Evolutionary conservation across 257 asterid species (phyloP), one percentile per base, ranked within the genome.

Genomic region (Forsythia viridissima): DNA sequence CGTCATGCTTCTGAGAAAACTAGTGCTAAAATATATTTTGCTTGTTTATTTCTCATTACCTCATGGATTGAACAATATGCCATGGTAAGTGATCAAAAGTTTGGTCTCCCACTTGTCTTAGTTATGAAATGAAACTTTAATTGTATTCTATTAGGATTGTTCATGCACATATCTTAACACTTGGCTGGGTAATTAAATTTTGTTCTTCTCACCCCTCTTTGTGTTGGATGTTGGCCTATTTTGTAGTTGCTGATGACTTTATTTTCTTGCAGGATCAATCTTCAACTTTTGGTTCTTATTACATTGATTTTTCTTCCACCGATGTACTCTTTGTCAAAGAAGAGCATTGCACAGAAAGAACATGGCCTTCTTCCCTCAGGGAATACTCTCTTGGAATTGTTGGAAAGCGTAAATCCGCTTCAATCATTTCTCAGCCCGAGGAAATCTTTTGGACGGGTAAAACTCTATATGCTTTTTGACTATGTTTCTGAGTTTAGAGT

Each of bases 191-290:
- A 21, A 61, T 6, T 30, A 8, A 9, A 24, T 63, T 51, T 21
- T 3, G 2, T 24, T 3, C n/a, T 21, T 6, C 70, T 15, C 36
- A 0, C 39, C 66, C 30, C 12, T 21, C 37, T 30, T 3, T 63
- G 11, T 24, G 37, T 70, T 68, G 48, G 13, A 36, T 12, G 8
- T 71, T 37, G 6, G 15, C 46, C 21, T 78, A 61, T 57, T 51
- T 44, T 24, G 16, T 24, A 63, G 36, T 59, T 39, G n/a, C 8
- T 71, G 61, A 59, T 76, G 67, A 61, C 76, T 37, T 65, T 71
- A 41, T 57, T 71, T 71, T 71, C 24, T 89, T 88, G 82, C 94
- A 96, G 99, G 96, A 92, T 79, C 91, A 84, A 79, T 71, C 84
- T 80, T 81, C 89, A 80, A 76, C 77, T 15, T 81, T 86, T 38